Percentiles rank a stretch among this genome's conserved stretches.
Conservation (phyloP, 2,329 filamentous ascomycete species). For the Orbilia ellipsospora region DNA sequence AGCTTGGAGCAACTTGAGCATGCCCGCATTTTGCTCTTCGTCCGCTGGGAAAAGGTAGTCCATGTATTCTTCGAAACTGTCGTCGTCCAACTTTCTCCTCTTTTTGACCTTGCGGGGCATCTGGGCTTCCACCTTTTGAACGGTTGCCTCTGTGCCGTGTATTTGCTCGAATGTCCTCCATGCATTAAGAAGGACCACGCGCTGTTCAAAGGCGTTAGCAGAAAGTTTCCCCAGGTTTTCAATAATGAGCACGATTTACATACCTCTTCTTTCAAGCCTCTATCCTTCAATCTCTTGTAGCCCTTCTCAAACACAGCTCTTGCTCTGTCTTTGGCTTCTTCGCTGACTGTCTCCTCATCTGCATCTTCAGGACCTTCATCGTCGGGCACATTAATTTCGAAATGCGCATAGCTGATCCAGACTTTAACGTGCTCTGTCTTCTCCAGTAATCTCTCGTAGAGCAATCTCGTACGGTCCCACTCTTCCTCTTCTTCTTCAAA, state of each 20-base stretch:
- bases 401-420: constrained; percentile 98
- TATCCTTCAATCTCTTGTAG: constrained; percentile 86
- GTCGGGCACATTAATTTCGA: constrained; percentile 93
- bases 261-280: constrained; percentile 87
- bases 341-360: constrained; percentile 75
- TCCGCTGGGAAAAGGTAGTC: constrained; percentile 98
- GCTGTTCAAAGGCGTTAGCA: constrained; percentile 63
- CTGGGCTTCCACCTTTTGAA: constrained; percentile 86
- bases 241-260: constrained; percentile 55
- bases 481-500: constrained; percentile 97
- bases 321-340: constrained; percentile 83
- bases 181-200: constrained; percentile 88
- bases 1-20: constrained; percentile 85
- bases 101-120: constrained; percentile 96
- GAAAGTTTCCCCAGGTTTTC: constrained; percentile 57
- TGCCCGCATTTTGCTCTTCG: constrained; percentile 83
- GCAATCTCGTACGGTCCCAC: constrained; percentile 79
- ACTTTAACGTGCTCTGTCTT: constrained; percentile 99
- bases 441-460: constrained; percentile 90
- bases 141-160: constrained; percentile 79
- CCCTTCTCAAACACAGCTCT: constrained; percentile 86
- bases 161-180: constrained; percentile 93
- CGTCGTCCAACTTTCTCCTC: constrained; percentile 88
- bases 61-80: constrained; percentile 94
- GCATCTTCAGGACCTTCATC: constrained; percentile 68